Base-by-base conservation (phyloP, 202 grass and related monocot species). In the Elaeis oleifera region DNA sequence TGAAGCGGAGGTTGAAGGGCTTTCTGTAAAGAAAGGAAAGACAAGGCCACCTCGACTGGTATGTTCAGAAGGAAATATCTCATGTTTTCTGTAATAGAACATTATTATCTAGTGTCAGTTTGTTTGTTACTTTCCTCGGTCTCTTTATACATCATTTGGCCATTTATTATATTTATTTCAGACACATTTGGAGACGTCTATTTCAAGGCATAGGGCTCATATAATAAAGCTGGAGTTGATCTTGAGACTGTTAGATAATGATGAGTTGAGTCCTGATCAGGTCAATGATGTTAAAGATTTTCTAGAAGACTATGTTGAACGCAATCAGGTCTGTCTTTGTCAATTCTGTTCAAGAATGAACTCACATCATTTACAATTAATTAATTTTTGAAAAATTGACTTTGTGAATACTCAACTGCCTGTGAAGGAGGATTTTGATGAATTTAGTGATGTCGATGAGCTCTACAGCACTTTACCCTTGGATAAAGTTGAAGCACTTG, bases 241-340 rank as follows among this genome's bases (percentile, higher is more conserved):
- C 59, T 84, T 99, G 80, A 89, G 94, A 78, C 80, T 99, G 58
- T 81, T 99, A 50, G 94, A 99, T 79, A 99, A 99, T 29, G 94
- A 94, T 64, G 94, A 99, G 64, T 78, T 99, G 72, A 99, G 88
- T 81, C 94, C 88, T 76, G 94, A 99, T 58, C 88, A 99, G 75
- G 94, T 94, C 48, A 94, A 99, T 71, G 94, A 99, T 82, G 83
- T 89, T 39, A 99, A 78, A 89, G 94, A 99, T 77, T 94, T 94
- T 73, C 74, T 99, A 48, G 94, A 99, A 69, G 94, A 99, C 66
- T 99, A 99, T 71, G 88, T 99, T 74, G 94, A 99, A 73, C 85
- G 94, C 51, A 99, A 99, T 49, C 94, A 99, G 80, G 95, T 94
- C 54, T 2, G 14, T 80, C 60, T 23, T 68, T 19, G 23, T 84